Evolutionary conservation across 202 grass and related monocot genomes (phyloP).

Genomic region (Eragrostis tef): DNA sequence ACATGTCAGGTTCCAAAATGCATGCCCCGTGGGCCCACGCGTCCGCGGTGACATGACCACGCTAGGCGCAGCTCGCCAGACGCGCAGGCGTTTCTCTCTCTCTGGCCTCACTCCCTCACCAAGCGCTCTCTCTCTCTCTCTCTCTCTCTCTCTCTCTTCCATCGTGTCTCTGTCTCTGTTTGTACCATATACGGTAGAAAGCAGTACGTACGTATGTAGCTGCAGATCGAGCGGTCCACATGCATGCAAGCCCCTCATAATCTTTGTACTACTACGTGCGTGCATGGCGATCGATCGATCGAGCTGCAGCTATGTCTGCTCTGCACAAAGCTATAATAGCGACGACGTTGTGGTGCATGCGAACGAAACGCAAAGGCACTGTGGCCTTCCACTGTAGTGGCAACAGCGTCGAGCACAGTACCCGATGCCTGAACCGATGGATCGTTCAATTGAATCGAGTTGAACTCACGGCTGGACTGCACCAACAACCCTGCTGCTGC

Average conservation of each 20-base stretch:
- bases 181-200: no score
- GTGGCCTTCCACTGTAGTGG: slow-evolving; percentile 15
- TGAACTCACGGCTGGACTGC: background rate
- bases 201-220: no score
- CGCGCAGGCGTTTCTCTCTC: background rate
- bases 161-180: no score
- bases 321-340: slow-evolving; percentile 30
- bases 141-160: no score
- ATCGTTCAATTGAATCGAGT: background rate
- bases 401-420: background rate
- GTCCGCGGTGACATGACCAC: slow-evolving; percentile 44
- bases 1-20: slow-evolving; percentile 31
- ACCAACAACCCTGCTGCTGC: no score
- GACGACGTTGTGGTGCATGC: background rate
- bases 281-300: slow-evolving; percentile 25
- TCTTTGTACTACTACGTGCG: background rate
- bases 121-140: no score
- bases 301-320: background rate
- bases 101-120: no score
- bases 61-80: slow-evolving; percentile 5
- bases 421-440: slow-evolving; percentile 14
- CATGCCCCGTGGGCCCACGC: slow-evolving; percentile 34
- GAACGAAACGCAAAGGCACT: background rate
- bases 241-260: background rate
- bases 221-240: no score